Evolutionary conservation across 495 filamentous ascomycete species (phyloP).

Genomic region (Articulospora tetracladia): DNA sequence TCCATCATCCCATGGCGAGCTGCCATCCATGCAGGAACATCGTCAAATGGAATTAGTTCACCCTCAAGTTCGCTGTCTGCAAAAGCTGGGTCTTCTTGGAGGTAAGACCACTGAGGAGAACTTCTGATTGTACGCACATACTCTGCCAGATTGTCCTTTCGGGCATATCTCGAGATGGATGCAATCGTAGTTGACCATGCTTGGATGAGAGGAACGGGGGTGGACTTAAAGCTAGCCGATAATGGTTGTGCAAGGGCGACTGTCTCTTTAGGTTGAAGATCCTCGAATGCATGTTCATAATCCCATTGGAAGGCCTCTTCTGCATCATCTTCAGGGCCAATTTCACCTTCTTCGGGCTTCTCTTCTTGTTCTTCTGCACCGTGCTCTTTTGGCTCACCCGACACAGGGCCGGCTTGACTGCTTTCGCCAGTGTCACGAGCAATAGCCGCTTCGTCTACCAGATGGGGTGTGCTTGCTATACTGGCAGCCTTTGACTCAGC

Average conservation of each 20-base stretch:
- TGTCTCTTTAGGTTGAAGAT: slow-evolving; percentile 14
- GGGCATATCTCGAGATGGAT: slow-evolving; percentile 43
- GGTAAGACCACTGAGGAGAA: slow-evolving; percentile 35
- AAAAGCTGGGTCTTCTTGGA: slow-evolving; percentile 46
- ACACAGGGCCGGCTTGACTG: no score
- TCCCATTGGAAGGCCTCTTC: slow-evolving; percentile 37
- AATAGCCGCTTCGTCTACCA: not conserved
- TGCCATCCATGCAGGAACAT: slow-evolving; percentile 18
- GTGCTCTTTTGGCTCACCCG: not conserved
- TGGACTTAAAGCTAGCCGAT: slow-evolving; percentile 29
- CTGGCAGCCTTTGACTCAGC: slow-evolving; percentile 3
- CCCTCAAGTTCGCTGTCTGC: slow-evolving; percentile 27
- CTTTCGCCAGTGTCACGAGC: no score
- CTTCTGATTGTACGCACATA: slow-evolving; percentile 38
- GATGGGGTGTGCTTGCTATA: not conserved
- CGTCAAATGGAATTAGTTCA: slow-evolving; percentile 18
- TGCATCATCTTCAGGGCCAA: slow-evolving; percentile 23
- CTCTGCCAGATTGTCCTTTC: slow-evolving; percentile 39
- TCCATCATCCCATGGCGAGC: slow-evolving; percentile 2
- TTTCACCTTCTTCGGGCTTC: slow-evolving; percentile 1
- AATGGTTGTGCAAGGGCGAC: slow-evolving; percentile 35
- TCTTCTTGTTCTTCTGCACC: not conserved
- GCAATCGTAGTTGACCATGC: slow-evolving; percentile 6
- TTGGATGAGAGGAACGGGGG: slow-evolving; percentile 21
- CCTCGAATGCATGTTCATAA: slow-evolving; percentile 34